Conservation (phyloP, 176 grass and related monocot species). For the Oryza brachyantha region DNA sequence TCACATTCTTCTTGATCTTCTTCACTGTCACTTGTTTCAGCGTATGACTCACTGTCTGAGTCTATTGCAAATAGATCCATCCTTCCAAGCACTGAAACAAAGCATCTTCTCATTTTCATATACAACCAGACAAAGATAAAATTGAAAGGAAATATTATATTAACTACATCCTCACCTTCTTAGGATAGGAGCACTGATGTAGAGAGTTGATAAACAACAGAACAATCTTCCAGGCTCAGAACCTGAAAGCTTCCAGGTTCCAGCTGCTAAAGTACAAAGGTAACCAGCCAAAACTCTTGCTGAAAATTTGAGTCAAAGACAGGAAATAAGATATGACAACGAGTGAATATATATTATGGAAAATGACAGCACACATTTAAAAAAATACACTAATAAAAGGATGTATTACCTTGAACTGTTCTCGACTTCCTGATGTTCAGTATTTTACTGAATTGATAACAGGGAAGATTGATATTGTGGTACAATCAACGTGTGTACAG, state of each 20-base stretch:
- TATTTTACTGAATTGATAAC: conserved; percentile 16
- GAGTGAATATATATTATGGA: neutral
- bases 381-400: neutral
- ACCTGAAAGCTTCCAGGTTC: neutral
- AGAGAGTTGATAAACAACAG: conserved; percentile 21
- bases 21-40: conserved; percentile 79
- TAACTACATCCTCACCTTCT: conserved; percentile 25
- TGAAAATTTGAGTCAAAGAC: conserved; percentile 11
- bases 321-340: neutral
- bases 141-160: conserved; percentile 8
- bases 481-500: conserved; percentile 12
- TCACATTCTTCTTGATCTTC: conserved; percentile 82
- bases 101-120: conserved; percentile 11
- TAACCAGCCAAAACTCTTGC: neutral
- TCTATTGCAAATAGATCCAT: conserved; percentile 76
- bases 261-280: neutral
- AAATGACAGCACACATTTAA: neutral
- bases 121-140: neutral
- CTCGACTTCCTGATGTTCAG: conserved; percentile 6
- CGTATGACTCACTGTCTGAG: conserved; percentile 64
- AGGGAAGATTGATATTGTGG: conserved; percentile 14
- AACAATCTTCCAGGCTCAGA: conserved; percentile 5
- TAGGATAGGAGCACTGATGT: neutral
- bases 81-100: conserved; percentile 31
- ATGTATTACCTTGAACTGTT: conserved; percentile 27